phyloP scores from a whole-genome alignment of 305 asterid species.

The Fraxinus sp. region DNA sequence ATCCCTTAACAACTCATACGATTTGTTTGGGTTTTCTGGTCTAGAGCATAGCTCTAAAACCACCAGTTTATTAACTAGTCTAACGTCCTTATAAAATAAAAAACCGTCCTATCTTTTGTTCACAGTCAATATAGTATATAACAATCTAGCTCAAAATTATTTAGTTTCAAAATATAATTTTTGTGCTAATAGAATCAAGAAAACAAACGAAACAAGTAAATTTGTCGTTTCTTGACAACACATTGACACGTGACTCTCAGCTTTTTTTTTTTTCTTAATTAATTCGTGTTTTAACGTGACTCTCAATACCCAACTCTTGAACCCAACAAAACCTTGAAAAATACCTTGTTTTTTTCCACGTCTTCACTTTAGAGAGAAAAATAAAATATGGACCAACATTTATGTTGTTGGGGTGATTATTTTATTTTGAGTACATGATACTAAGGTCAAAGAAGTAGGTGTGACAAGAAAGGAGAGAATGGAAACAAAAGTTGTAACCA shows the following conservation, averaged over 20 bases:
- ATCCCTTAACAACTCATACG: too few species aligned
- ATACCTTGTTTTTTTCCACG: background rate
- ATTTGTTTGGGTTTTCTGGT: too few species aligned
- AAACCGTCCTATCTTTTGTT: background rate
- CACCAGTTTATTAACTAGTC: background rate
- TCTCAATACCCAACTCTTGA: background rate
- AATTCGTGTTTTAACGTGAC: background rate
- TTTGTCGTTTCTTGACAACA: background rate
- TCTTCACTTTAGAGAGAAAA: background rate
- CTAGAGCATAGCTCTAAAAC: background rate
- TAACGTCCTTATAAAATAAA: background rate
- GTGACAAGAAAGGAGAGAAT: constrained; percentile 34
- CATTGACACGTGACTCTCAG: background rate
- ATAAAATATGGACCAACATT: background rate
- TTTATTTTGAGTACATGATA: background rate
- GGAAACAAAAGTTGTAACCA: constrained; percentile 26
- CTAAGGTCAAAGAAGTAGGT: constrained; percentile 26
- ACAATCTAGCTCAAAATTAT: too few species aligned
- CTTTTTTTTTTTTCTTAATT: background rate
- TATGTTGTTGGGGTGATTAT: background rate
- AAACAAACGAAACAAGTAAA: background rate
- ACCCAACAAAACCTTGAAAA: background rate
- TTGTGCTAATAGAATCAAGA: background rate
- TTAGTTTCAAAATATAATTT: background rate
- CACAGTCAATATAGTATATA: too few species aligned